phyloP scores from a whole-genome alignment of 202 grass and related monocot genomes.

The Musa balbisiana region DNA sequence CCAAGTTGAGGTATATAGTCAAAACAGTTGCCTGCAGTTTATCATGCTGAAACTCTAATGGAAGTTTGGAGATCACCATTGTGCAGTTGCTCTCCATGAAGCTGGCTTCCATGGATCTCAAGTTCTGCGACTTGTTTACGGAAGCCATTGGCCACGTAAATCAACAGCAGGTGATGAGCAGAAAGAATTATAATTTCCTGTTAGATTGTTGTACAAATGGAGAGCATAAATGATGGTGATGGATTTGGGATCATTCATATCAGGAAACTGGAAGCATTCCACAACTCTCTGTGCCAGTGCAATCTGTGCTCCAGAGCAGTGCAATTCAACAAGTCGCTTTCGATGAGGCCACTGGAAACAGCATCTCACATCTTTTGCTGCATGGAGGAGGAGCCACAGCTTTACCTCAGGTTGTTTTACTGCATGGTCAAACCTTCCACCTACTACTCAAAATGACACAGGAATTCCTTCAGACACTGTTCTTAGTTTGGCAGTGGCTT shows the following conservation, averaged over 20 bases:
- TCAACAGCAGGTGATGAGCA: neutral
- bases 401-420: neutral
- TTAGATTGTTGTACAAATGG: neutral
- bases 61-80: neutral
- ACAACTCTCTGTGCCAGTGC: neutral
- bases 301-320: neutral
- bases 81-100: conserved; percentile 5
- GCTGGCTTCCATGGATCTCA: neutral
- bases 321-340: neutral
- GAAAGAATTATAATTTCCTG: neutral
- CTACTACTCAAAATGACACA: neutral
- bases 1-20: conserved; percentile 63
- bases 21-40: neutral
- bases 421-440: neutral
- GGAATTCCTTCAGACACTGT: neutral
- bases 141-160: neutral
- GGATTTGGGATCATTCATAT: neutral
- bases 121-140: too few relatives aligned
- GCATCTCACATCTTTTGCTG: neutral
- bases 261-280: neutral
- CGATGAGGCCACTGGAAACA: neutral
- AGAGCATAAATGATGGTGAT: neutral
- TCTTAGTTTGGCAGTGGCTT: neutral
- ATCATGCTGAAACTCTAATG: neutral
- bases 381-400: neutral